A percentile compares a stretch with the other conserved stretches of the same genome.
These are phyloP conservation scores for Syzygium grande DNA, from an alignment of 345 rosid species.

Conservation along the genomic window DNA sequence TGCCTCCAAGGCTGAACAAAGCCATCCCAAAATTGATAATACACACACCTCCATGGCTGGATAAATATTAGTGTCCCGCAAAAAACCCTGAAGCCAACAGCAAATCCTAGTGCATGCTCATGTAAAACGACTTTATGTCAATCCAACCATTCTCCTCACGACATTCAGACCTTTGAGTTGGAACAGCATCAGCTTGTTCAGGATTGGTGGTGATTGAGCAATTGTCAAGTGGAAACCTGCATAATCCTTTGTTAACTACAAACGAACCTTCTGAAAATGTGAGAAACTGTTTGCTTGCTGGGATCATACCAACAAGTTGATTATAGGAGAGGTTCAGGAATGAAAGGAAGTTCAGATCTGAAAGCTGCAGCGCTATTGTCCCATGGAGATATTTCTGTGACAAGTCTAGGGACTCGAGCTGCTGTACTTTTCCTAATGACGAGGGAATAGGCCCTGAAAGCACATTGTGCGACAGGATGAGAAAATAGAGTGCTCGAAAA, in stretches of 20 bases:
- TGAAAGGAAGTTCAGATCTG: slow-evolving; percentile 15
- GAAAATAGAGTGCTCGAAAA: slow-evolving; percentile 10
- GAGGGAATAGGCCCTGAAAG: slow-evolving; percentile 18
- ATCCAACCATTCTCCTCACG: too few relatives aligned
- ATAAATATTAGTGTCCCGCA: too few relatives aligned
- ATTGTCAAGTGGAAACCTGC: slow-evolving; percentile 16
- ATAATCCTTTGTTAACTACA: slow-evolving; percentile 20
- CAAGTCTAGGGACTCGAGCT: slow-evolving; percentile 21
- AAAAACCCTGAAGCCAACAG: too few relatives aligned
- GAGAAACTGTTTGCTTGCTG: slow-evolving; percentile 12
- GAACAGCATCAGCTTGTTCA: too few relatives aligned
- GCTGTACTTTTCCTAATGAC: slow-evolving; percentile 11
- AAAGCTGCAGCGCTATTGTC: slow-evolving; percentile 13
- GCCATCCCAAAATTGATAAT: too few relatives aligned
- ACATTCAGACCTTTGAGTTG: too few relatives aligned
- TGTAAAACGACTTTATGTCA: too few relatives aligned
- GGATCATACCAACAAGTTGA: slow-evolving; percentile 23
- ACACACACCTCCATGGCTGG: too few relatives aligned
- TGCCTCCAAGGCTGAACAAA: too few relatives aligned
- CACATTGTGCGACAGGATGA: slow-evolving; percentile 18
- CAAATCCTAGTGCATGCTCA: too few relatives aligned
- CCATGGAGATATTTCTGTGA: slow-evolving; percentile 19
- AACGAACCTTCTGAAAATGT: slow-evolving; percentile 15
- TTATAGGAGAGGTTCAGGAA: not conserved
- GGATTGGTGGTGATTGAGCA: not conserved